Evolutionary conservation across 805 yeast species (phyloP).

Genomic region (Zygoascus bituminiphila): DNA sequence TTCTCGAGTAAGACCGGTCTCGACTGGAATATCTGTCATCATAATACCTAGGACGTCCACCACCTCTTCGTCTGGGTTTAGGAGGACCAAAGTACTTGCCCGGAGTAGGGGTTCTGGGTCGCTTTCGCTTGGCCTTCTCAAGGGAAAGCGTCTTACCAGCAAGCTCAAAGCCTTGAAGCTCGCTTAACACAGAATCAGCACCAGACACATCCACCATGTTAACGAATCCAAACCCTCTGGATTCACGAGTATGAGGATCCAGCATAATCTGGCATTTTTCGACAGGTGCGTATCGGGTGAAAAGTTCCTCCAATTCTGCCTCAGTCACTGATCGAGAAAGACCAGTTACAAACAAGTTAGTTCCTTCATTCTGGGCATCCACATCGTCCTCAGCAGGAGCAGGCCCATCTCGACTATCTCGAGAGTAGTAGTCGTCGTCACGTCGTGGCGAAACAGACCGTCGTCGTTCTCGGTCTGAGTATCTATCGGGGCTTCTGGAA

Average conservation of each 20-base stretch:
- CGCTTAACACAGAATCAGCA: constrained; percentile 39
- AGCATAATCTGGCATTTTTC: constrained; percentile 34
- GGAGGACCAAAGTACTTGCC: constrained; percentile 31
- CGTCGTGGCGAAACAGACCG: constrained; percentile 19
- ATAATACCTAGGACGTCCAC: constrained; percentile 14
- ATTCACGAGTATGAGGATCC: constrained; percentile 36
- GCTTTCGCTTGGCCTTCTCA: constrained; percentile 37
- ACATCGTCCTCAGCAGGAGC: constrained; percentile 15
- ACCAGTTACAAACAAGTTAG: constrained; percentile 31
- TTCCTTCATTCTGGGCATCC: constrained; percentile 27
- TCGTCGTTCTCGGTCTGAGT: constrained; percentile 11
- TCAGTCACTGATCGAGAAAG: constrained; percentile 26
- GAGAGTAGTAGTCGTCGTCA: constrained; percentile 8
- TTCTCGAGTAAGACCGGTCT: constrained; percentile 11
- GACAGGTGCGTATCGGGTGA: constrained; percentile 25
- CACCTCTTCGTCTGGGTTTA: constrained; percentile 15
- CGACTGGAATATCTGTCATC: constrained; percentile 17
- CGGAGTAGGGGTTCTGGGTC: constrained; percentile 33
- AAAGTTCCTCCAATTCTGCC: constrained; percentile 22
- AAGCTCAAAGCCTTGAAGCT: constrained; percentile 35
- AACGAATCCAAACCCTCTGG: constrained; percentile 48
- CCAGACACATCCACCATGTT: constrained; percentile 35
- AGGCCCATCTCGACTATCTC: constrained; percentile 5
- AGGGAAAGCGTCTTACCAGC: constrained; percentile 37
- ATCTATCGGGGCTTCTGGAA: constrained; percentile 13